These are phyloP conservation scores for Polygonum aviculare DNA, from an alignment of 148 eudicot species.

Conservation along the genomic window DNA sequence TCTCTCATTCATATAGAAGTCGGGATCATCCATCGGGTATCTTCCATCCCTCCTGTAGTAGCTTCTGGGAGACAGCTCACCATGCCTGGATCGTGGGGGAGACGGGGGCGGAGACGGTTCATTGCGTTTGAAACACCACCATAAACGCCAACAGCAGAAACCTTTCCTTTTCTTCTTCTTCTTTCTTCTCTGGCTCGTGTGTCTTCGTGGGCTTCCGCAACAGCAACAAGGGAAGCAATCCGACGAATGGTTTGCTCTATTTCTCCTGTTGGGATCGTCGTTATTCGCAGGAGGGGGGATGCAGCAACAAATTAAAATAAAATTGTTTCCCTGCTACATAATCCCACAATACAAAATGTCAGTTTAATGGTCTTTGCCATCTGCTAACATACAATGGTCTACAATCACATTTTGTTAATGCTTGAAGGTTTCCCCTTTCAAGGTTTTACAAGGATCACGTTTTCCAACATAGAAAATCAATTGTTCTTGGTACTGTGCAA, in stretches of 20 bases:
- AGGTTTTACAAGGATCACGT: too few relatives aligned
- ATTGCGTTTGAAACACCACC: background rate
- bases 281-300: background rate
- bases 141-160: constrained; percentile 9
- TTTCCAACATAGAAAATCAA: too few relatives aligned
- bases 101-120: background rate
- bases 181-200: background rate
- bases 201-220: background rate
- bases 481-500: too few relatives aligned
- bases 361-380: background rate
- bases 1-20: background rate
- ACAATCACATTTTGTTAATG: too few relatives aligned
- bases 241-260: background rate
- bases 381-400: too few relatives aligned
- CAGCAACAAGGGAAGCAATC: background rate
- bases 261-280: background rate
- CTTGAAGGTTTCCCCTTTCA: too few relatives aligned
- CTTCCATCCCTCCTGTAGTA: background rate
- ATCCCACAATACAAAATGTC: background rate
- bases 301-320: background rate
- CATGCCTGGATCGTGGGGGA: background rate
- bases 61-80: background rate
- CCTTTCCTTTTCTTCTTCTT: background rate
- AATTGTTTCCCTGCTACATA: background rate
- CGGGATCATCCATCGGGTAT: constrained; percentile 1